Conservation (phyloP, 2,329 filamentous ascomycete genomes). For the Sclerotinia minor region DNA sequence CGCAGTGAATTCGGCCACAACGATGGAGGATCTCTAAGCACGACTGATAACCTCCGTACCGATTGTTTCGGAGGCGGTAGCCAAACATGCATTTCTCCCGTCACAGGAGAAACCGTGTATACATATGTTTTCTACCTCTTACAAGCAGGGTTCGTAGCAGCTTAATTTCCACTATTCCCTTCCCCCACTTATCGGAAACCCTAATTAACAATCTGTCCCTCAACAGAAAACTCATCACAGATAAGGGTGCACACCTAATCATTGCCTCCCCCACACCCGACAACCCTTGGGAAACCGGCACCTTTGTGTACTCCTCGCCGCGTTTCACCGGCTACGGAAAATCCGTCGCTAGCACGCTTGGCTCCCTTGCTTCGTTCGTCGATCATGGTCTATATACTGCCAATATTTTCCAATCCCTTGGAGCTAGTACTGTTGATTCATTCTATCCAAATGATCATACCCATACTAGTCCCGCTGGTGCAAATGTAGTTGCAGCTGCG, state of each 20-base stretch:
- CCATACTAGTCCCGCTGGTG: conserved; percentile 58
- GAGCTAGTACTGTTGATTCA: conserved; percentile 49
- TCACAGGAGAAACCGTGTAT: conserved; percentile 49
- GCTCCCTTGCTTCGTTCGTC: conserved; percentile 50
- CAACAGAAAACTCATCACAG: conserved; percentile 38
- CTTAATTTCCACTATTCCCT: too few species aligned
- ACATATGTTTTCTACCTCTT: conserved; percentile 39
- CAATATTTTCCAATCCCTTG: conserved; percentile 51
- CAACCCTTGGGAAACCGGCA: conserved; percentile 61
- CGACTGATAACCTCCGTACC: conserved; percentile 60
- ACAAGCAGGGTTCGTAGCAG: conserved; percentile 17
- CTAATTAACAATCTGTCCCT: conserved; percentile 27
- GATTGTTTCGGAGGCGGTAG: conserved; percentile 52
- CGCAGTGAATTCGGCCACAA: conserved; percentile 61
- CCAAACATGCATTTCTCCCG: conserved; percentile 47
- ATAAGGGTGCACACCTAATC: conserved; percentile 62
- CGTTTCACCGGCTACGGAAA: conserved; percentile 59
- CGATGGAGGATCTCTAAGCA: conserved; percentile 56
- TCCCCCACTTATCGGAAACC: too few species aligned
- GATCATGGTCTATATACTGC: conserved; percentile 59
- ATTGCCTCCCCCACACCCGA: conserved; percentile 62
- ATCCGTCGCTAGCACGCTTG: conserved; percentile 46
- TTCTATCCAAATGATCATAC: conserved; percentile 60
- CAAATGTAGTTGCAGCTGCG: conserved; percentile 49
- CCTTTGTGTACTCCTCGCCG: conserved; percentile 48